A percentile compares a stretch with the other conserved stretches of the same genome.
Conservation (phyloP, 1,284 basidiomycete genomes). For the Boletellus dicymbophilus region DNA sequence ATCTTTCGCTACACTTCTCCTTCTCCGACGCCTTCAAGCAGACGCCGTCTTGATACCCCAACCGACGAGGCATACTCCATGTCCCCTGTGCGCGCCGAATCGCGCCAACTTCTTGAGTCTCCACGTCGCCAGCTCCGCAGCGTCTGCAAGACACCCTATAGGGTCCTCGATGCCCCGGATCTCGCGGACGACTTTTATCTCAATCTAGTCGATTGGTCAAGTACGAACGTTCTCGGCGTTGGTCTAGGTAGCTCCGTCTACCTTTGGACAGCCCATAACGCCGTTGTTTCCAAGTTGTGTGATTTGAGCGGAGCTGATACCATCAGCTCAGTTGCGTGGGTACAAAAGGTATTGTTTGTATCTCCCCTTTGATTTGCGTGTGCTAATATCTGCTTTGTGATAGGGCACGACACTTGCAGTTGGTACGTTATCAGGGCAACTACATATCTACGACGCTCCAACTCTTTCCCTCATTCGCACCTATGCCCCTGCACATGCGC, state of each 20-base stretch:
- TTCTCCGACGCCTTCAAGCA: conserved; percentile 44
- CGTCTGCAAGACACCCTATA: conserved; percentile 95
- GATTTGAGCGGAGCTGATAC: conserved; percentile 73
- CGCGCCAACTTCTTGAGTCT: conserved; percentile 81
- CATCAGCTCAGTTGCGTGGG: conserved; percentile 90
- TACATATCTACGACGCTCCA: conserved; percentile 96
- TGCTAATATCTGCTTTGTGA: conserved; percentile 1
- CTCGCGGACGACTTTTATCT: conserved; percentile 98
- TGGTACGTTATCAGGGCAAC: conserved; percentile 84
- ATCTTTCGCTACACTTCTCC: conserved; percentile 73
- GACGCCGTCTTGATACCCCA: conserved; percentile 68
- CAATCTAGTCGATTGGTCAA: conserved; percentile 97
- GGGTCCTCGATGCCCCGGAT: conserved; percentile 97
- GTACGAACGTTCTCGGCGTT: conserved; percentile 92
- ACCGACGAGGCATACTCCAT: conserved; percentile 89
- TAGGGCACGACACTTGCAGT: conserved; percentile 90
- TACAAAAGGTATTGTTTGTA: conserved; percentile 66
- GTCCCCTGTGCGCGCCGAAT: conserved; percentile 87
- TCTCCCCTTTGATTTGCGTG: conserved; percentile 25
- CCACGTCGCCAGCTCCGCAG: conserved; percentile 81
- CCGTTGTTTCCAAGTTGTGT: conserved; percentile 89
- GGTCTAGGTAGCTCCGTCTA: conserved; percentile 94
- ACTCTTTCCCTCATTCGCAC: conserved; percentile 79
- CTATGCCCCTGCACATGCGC: conserved; percentile 85
- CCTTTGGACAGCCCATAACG: conserved; percentile 95